A percentile compares a stretch with the other conserved stretches of the same genome.
Evolutionary conservation across 2,329 filamentous ascomycete genomes (phyloP).

Genomic region (Ophiostoma fasciatum): DNA sequence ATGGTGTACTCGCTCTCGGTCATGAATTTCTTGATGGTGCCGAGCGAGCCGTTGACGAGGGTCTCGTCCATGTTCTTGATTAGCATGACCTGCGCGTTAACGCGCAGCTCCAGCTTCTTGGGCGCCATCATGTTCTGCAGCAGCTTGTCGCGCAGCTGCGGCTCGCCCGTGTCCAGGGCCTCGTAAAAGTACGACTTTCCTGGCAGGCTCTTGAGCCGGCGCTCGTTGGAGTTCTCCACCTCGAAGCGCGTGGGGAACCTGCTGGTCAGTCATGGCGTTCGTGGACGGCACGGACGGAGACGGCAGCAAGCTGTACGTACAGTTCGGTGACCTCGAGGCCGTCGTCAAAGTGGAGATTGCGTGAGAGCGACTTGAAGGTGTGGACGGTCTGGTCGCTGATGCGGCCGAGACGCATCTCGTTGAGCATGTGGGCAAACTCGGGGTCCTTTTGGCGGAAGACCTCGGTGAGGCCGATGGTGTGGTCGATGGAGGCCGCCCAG

Average conservation of each 20-base stretch:
- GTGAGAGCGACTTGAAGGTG: conserved; percentile 58
- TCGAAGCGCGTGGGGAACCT: conserved; percentile 77
- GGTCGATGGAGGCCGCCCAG: conserved; percentile 84
- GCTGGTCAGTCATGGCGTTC: neutral
- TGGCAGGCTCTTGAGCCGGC: conserved; percentile 55
- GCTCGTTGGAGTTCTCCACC: conserved; percentile 74
- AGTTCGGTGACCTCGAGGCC: conserved; percentile 74
- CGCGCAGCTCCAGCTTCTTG: conserved; percentile 63
- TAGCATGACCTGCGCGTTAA: conserved; percentile 95
- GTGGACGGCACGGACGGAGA: neutral
- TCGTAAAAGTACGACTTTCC: conserved; percentile 55
- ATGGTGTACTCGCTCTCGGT: conserved; percentile 26
- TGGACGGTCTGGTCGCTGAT: conserved; percentile 63
- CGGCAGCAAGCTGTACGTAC: conserved; percentile 23
- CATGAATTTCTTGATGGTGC: conserved; percentile 71
- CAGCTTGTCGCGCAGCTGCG: conserved; percentile 56
- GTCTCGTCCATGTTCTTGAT: conserved; percentile 97
- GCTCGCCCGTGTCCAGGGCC: conserved; percentile 65
- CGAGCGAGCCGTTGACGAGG: conserved; percentile 86
- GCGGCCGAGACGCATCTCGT: conserved; percentile 87
- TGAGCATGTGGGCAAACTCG: conserved; percentile 89
- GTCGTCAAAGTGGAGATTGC: conserved; percentile 59
- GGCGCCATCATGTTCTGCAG: conserved; percentile 90
- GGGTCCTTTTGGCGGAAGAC: conserved; percentile 91
- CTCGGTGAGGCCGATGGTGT: conserved; percentile 88